These are phyloP conservation scores for Saccharomycopsis capsularis DNA, from an alignment of 805 yeast genomes.

Conservation along the genomic window DNA sequence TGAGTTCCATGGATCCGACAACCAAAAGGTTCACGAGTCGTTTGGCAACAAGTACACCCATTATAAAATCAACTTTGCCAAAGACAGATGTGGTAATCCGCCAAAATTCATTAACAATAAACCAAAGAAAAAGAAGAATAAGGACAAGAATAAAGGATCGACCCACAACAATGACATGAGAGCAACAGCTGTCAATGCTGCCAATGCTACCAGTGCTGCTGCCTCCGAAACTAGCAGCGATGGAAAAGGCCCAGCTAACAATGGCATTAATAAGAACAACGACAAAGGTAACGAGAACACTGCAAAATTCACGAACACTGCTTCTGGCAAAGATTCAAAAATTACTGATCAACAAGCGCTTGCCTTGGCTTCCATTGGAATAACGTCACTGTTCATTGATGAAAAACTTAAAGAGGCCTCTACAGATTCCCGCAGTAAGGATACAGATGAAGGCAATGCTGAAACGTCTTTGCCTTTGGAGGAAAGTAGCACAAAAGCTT, in stretches of 20 bases:
- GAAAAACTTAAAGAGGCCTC: conserved; percentile 6
- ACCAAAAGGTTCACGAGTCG: conserved; percentile 30
- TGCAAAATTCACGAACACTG: no score
- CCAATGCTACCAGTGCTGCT: no score
- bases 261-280: not conserved
- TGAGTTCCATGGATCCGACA: conserved; percentile 39
- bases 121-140: conserved; percentile 22
- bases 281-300: not conserved
- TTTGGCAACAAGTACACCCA: conserved; percentile 42
- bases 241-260: no score
- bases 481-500: not conserved
- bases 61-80: conserved; percentile 61
- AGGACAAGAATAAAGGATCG: not conserved
- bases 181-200: not conserved
- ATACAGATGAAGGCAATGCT: not conserved
- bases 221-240: no score
- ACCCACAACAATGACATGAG: not conserved
- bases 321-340: not conserved
- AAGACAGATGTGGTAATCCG: conserved; percentile 76
- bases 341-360: conserved; percentile 18
- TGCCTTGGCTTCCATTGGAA: conserved; percentile 21
- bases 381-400: conserved; percentile 9
- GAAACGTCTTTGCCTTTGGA: not conserved
- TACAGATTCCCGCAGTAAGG: not conserved
- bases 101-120: conserved; percentile 38